These are phyloP conservation scores for Diaporthe citri DNA, from an alignment of 2,329 filamentous ascomycete genomes.

Conservation along the genomic window DNA sequence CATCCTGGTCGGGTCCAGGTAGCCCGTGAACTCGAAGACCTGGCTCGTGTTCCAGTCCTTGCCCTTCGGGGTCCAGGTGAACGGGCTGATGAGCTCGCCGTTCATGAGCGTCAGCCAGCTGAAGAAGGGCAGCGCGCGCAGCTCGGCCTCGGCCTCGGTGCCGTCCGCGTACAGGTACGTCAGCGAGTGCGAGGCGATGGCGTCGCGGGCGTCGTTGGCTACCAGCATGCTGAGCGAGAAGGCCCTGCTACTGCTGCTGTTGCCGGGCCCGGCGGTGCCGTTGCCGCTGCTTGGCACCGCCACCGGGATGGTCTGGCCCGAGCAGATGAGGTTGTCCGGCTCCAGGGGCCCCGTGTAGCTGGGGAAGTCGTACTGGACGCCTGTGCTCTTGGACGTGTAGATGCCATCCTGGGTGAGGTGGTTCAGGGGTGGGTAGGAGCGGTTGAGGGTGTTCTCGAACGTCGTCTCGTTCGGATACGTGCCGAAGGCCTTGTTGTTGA, in stretches of 20 bases:
- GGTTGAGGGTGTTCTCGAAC: constrained; percentile 55
- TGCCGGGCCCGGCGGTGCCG: neutral
- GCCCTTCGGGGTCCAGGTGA: constrained; percentile 54
- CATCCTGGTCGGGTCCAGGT: constrained; percentile 53
- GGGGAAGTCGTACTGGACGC: constrained; percentile 57
- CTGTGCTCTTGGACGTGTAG: constrained; percentile 56
- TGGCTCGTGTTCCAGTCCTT: constrained; percentile 58
- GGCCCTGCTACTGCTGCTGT: constrained; percentile 13
- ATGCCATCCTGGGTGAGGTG: constrained; percentile 43
- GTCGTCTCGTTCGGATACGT: constrained; percentile 57
- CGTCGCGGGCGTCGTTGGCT: constrained; percentile 54
- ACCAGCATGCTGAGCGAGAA: constrained; percentile 57
- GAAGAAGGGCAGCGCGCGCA: constrained; percentile 59
- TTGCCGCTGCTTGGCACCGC: constrained; percentile 40
- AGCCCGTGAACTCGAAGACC: constrained; percentile 59
- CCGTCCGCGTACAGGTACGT: constrained; percentile 58
- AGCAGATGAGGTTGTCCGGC: constrained; percentile 59
- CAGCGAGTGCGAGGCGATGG: constrained; percentile 55
- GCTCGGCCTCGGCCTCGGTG: constrained; percentile 53
- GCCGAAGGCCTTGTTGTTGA: constrained; percentile 63
- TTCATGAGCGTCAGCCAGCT: constrained; percentile 59
- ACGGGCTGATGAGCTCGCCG: constrained; percentile 60
- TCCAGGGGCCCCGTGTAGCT: constrained; percentile 53
- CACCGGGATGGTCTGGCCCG: constrained; percentile 54
- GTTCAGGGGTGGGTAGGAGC: constrained; percentile 56